A percentile compares a stretch with the other conserved stretches of the same genome.
phyloP scores from a whole-genome alignment of 768 basidiomycete genomes.

The Favolaschia claudopus region DNA sequence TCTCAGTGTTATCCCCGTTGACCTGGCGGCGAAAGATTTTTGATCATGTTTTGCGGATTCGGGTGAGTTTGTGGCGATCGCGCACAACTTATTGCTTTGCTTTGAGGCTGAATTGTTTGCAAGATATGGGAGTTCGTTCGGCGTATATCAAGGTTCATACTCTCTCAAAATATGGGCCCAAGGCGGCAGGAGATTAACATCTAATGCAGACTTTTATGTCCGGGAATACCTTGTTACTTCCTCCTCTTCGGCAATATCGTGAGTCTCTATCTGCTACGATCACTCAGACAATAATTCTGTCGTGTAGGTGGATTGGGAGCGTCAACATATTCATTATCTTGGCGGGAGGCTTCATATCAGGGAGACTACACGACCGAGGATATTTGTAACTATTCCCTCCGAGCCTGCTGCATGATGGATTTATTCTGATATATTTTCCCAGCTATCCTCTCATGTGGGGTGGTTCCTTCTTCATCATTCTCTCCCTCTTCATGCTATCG shows the following conservation, averaged over 20 bases:
- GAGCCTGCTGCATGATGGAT: neutral
- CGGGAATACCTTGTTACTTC: slow-evolving; percentile 43
- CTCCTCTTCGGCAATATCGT: slow-evolving; percentile 46
- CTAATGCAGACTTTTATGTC: slow-evolving; percentile 45
- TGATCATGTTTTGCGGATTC: slow-evolving; percentile 53
- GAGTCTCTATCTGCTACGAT: slow-evolving; percentile 6
- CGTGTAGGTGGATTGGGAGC: slow-evolving; percentile 51
- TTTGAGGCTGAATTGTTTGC: neutral
- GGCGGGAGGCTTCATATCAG: slow-evolving; percentile 51
- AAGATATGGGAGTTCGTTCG: slow-evolving; percentile 48
- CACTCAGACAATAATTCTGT: slow-evolving; percentile 1
- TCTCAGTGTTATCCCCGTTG: too few relatives aligned
- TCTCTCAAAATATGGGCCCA: slow-evolving; percentile 7
- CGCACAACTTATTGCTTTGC: neutral
- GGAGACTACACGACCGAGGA: slow-evolving; percentile 59
- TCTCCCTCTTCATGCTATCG: slow-evolving; percentile 54
- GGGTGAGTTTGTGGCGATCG: slow-evolving; percentile 39
- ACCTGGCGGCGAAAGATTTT: too few relatives aligned
- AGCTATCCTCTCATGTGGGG: slow-evolving; percentile 53
- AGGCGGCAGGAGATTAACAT: slow-evolving; percentile 33
- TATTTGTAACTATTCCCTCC: slow-evolving; percentile 45
- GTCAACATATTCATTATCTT: slow-evolving; percentile 54
- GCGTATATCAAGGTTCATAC: slow-evolving; percentile 42
- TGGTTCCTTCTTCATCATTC: slow-evolving; percentile 51
- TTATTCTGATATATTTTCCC: neutral